These are phyloP conservation scores for Paramecium primaurelia DNA, from an alignment of 73 alveolate genomes.

Conservation along the genomic window DNA sequence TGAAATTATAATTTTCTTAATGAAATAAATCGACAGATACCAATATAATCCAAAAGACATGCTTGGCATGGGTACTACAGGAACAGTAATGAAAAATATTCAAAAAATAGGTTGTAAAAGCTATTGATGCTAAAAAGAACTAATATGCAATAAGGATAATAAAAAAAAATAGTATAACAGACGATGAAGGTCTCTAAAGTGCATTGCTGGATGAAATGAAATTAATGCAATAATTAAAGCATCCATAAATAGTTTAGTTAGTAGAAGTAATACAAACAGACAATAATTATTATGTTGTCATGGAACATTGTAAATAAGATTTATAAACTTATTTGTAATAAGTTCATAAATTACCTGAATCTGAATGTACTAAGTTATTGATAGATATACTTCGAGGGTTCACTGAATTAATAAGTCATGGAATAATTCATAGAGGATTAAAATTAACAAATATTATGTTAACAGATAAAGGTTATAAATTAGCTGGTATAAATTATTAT, in stretches of 20 bases:
- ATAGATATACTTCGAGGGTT: constrained; percentile 46
- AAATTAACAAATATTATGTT: constrained; percentile 67
- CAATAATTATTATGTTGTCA: neutral
- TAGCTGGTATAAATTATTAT: constrained; percentile 30
- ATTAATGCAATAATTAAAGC: neutral
- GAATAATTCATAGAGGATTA: constrained; percentile 62
- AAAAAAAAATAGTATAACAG: neutral
- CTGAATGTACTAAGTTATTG: constrained; percentile 20
- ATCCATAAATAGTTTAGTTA: constrained; percentile 24
- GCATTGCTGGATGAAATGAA: neutral
- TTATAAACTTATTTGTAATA: neutral
- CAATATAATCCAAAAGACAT: neutral
- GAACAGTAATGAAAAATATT: neutral
- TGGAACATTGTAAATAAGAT: constrained; percentile 11
- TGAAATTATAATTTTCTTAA: neutral
- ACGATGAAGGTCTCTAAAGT: neutral
- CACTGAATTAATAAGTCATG: constrained; percentile 51
- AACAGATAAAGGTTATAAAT: constrained; percentile 44
- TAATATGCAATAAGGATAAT: neutral
- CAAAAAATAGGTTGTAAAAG: neutral
- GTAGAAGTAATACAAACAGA: constrained; percentile 2
- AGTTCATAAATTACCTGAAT: constrained; percentile 17
- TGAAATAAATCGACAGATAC: constrained; percentile 31
- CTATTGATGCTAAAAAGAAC: neutral
- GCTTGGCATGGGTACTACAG: neutral